A percentile compares a stretch with the other conserved stretches of the same genome.
Conservation (phyloP, 495 filamentous ascomycete species). For the Lichenothelia convexa region DNA sequence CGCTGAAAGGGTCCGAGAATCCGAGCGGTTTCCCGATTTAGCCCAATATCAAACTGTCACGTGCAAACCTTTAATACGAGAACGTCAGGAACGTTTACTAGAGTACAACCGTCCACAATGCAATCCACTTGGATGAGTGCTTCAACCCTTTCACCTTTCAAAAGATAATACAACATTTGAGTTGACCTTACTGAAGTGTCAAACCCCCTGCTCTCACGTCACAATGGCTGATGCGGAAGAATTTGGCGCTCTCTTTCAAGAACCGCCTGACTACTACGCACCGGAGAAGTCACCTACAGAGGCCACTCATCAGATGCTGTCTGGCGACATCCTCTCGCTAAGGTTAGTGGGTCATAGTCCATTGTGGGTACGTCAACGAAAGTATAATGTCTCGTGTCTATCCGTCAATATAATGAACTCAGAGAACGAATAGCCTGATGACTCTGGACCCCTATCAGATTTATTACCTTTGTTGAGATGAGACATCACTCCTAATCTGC, state of each 20-base stretch:
- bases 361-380: constrained; percentile 50
- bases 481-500: too few relatives aligned
- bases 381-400: too few relatives aligned
- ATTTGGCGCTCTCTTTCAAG: constrained; percentile 43
- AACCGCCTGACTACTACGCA: constrained; percentile 60
- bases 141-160: neutral
- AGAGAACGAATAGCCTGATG: too few relatives aligned
- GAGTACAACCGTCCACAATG: neutral
- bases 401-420: too few relatives aligned
- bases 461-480: too few relatives aligned
- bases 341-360: constrained; percentile 80
- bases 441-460: too few relatives aligned
- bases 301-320: constrained; percentile 47
- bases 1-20: too few relatives aligned
- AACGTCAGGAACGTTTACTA: neutral
- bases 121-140: neutral
- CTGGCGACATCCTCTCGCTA: constrained; percentile 46
- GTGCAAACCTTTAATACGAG: neutral
- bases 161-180: constrained; percentile 1
- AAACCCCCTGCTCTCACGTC: too few relatives aligned
- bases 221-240: constrained; percentile 16
- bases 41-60: neutral
- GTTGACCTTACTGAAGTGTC: too few relatives aligned
- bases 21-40: too few relatives aligned
- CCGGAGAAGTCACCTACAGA: constrained; percentile 50